Base-by-base conservation (phyloP, 805 yeast genomes). In the Yarrowia osloensis region DNA sequence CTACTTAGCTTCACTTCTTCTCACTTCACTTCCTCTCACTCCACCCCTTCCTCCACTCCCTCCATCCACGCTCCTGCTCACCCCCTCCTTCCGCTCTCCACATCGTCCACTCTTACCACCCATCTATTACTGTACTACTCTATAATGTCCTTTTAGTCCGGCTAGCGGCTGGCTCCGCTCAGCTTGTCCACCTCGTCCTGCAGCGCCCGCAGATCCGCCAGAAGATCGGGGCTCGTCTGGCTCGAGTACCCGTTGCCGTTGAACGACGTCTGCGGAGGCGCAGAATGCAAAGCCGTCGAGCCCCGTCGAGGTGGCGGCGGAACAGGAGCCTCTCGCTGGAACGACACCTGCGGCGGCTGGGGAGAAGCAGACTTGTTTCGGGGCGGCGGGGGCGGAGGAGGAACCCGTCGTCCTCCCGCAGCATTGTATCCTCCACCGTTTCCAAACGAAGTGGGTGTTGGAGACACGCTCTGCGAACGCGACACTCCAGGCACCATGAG, bases 131-230 rank as follows among this genome's bases (percentile, higher is more conserved):
- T 46, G 17, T 46, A 46, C 49, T 44, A 11, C 31, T 28, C 49
- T 46, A 46, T 46, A 46, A 46, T 46, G 50, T 46, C 50, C 49
- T 46, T 46, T 46, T 46, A n/a, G 15, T 26, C 5, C 17, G 1
- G 21, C 44, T 28, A 44, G 31, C 66, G 50, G 29, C 9, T 40
- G 28, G 24, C 37, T 3, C 66, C 66, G 33, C 70, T 70, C 50
- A 88, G 77, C 65, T 82, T 81, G 71, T 88, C 89, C 24, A 88
- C 91, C 74, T 88, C 92, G 40, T 82, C 87, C 71, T 88, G 91
- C 57, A 88, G 79, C 9, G 88, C 88, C 72, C 83, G 83, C 67
- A 88, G 78, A 73, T 88, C 89, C 55, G 88, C 87, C 70, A 88
- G 75, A 24, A 88, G 84, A 69, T 87, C 85, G 3, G 82, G 74